phyloP scores from a whole-genome alignment of 148 eudicot genomes.

The Dianthus caryophyllus region DNA sequence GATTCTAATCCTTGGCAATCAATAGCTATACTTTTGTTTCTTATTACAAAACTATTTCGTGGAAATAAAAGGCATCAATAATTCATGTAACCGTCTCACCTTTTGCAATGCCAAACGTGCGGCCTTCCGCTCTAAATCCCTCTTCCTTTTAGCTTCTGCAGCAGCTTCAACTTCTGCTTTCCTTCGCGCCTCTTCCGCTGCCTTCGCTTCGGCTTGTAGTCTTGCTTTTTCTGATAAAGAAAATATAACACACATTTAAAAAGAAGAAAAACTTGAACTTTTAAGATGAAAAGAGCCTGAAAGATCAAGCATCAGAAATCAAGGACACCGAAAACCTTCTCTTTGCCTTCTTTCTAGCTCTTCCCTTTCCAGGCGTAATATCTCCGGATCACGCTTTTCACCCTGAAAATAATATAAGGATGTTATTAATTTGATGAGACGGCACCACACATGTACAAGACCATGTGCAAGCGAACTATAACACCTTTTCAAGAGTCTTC shows the following conservation, averaged over 20 bases:
- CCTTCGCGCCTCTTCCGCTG: conserved; percentile 87
- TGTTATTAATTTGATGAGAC: conserved; percentile 9
- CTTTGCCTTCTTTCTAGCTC: conserved; percentile 74
- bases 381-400: conserved; percentile 74
- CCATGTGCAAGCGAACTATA: conserved; percentile 1
- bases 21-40: too few relatives aligned
- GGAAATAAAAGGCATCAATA: not conserved
- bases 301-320: conserved; percentile 1
- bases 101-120: conserved; percentile 82
- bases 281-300: conserved; percentile 3
- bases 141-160: conserved; percentile 78
- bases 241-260: not conserved
- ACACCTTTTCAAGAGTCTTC: conserved; percentile 64
- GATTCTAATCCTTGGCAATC: too few relatives aligned
- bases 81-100: conserved; percentile 39
- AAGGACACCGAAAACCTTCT: conserved; percentile 54
- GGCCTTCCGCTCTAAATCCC: conserved; percentile 90
- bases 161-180: conserved; percentile 81
- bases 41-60: too few relatives aligned
- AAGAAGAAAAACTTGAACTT: not conserved
- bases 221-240: conserved; percentile 87
- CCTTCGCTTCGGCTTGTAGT: conserved; percentile 87
- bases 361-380: conserved; percentile 66
- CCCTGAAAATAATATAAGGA: conserved; percentile 43
- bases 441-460: conserved; percentile 2